Base-by-base conservation (phyloP, 805 yeast genomes). In the Saturnispora dispora region DNA sequence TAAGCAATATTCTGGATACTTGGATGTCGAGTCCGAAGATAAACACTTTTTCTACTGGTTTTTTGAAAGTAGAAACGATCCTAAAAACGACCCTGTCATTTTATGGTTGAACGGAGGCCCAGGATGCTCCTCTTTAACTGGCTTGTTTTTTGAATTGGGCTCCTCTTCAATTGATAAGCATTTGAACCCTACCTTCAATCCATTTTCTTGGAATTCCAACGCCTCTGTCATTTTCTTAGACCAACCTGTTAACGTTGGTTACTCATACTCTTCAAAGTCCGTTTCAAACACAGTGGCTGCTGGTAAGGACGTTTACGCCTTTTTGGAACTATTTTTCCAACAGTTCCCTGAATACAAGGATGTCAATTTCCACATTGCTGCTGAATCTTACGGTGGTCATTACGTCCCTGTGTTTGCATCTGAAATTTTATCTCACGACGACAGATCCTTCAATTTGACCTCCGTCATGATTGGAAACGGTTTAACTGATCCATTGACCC, bases 41-140 rank as follows among this genome's bases (percentile, higher is more conserved):
- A 90, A 89, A 70, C 95, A 87, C 67, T 83, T 90, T 66, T 91
- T 90, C 68, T 91, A 82, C 73, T 89, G 95, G 96, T 83, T 84
- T 62, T 91, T 91, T 60, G 97, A 90, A 68, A 84, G 95, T 48
- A 81, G 96, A 71, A 83, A 83, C 61, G 88, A 88, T 65, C 97
- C 97, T 4, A 69, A 67, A 50, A 86, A 73, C 49, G 97, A 91
- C 67, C 97, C 97, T 2, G 76, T 89, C 22, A 76, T 91, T 51
- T 68, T 84, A 56, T 85, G 91, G 98, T 73, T 90, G 60, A 90
- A 90, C 64, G 97, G 97, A 57, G 96, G 97, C 5, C 97, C 97
- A 36, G 97, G 97, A 11, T 90, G 97, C 65, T 87, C 96, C 0
- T 87, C 96, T 1, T 70, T 88, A 63, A 87, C 95, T 33, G 97